A percentile compares a stretch with the other conserved stretches of the same genome.
Conservation (phyloP, 257 asterid species). For the Gentiana macrophylla region DNA sequence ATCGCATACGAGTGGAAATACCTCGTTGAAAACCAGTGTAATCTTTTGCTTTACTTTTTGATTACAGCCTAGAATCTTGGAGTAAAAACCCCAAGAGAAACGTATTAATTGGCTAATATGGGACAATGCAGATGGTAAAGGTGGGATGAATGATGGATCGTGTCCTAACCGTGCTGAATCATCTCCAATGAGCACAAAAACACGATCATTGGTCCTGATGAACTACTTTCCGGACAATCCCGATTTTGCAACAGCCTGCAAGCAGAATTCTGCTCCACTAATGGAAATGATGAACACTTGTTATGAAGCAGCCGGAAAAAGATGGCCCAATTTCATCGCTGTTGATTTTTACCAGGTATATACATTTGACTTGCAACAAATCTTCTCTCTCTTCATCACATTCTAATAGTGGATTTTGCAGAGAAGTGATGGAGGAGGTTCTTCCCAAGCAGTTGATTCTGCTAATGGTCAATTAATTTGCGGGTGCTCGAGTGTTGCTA, state of each 20-base stretch:
- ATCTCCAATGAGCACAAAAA: constrained; percentile 44
- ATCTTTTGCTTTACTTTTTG: constrained; percentile 11
- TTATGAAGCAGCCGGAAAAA: constrained; percentile 51
- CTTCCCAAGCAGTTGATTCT: constrained; percentile 63
- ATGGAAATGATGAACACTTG: constrained; percentile 72
- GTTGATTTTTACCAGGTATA: constrained; percentile 85
- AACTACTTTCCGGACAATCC: constrained; percentile 78
- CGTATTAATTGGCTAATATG: constrained; percentile 1
- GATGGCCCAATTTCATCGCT: constrained; percentile 93
- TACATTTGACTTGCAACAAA: constrained; percentile 10
- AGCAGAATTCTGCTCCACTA: constrained; percentile 70
- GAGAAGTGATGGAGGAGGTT: constrained; percentile 99
- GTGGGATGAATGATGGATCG: constrained; percentile 64
- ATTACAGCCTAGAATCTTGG: not conserved
- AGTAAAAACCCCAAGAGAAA: not conserved
- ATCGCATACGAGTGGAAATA: constrained; percentile 88
- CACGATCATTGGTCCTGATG: constrained; percentile 76
- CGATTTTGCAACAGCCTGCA: constrained; percentile 62
- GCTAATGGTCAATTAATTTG: constrained; percentile 79
- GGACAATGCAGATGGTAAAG: constrained; percentile 67
- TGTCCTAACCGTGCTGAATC: constrained; percentile 91
- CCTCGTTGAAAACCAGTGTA: constrained; percentile 82
- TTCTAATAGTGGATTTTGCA: constrained; percentile 17
- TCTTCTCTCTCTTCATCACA: not conserved
- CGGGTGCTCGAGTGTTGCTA: constrained; percentile 59